Evolutionary conservation across 2,329 filamentous ascomycete genomes (phyloP).

Genomic region (Curvularia verruculosa): DNA sequence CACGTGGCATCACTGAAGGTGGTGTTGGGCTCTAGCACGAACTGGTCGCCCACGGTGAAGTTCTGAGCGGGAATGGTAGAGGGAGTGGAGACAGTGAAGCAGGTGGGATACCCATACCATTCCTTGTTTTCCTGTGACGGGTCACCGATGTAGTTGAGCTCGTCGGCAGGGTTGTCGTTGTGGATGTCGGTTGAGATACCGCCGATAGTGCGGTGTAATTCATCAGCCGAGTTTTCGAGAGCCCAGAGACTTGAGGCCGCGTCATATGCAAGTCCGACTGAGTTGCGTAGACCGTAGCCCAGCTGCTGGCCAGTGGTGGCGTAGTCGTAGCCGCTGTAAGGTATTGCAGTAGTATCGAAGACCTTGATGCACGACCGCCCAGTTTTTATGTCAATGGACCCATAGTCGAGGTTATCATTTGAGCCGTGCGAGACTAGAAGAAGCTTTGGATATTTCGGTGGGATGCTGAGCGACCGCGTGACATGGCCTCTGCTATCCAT

Average conservation of each 20-base stretch:
- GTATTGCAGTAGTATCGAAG: constrained; percentile 55
- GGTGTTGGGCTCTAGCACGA: constrained; percentile 38
- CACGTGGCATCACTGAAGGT: constrained; percentile 38
- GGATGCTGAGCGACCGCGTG: constrained; percentile 33
- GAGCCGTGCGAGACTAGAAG: constrained; percentile 72
- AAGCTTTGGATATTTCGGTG: constrained; percentile 46
- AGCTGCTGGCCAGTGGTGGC: constrained; percentile 57
- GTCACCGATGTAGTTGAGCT: constrained; percentile 71
- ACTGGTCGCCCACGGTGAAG: constrained; percentile 37
- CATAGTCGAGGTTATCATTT: constrained; percentile 64
- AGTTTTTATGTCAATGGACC: constrained; percentile 56
- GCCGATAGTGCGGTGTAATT: constrained; percentile 61
- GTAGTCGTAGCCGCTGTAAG: constrained; percentile 46
- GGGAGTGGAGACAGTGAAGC: constrained; percentile 65
- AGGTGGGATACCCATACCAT: constrained; percentile 74
- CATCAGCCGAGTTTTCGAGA: constrained; percentile 73
- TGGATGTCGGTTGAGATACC: constrained; percentile 63
- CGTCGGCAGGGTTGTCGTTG: constrained; percentile 72
- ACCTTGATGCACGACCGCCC: constrained; percentile 69
- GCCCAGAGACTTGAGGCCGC: constrained; percentile 43
- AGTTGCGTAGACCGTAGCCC: constrained; percentile 73
- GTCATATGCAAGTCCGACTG: constrained; percentile 64
- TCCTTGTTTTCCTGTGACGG: constrained; percentile 49
- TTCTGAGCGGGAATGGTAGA: constrained; percentile 28
- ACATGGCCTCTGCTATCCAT: constrained; percentile 39